phyloP scores from a whole-genome alignment of 1,284 basidiomycete species.

The Malassezia arunalokei region DNA sequence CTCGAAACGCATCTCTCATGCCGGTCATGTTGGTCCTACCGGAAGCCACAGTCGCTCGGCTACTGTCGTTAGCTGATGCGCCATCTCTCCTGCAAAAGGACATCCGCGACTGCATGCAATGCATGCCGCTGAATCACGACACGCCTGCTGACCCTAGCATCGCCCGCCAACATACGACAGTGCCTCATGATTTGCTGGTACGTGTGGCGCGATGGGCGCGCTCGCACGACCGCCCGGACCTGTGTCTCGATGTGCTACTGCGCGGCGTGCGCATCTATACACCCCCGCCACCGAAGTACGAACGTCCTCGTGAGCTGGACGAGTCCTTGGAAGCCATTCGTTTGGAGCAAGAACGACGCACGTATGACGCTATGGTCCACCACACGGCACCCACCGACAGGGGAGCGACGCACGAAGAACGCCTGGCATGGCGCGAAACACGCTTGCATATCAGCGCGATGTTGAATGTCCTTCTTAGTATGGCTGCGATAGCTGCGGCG shows the following conservation, averaged over 20 bases:
- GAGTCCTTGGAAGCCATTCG: conserved; percentile 14
- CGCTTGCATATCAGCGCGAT: conserved; percentile 17
- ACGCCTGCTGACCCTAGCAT: not conserved
- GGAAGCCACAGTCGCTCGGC: not conserved
- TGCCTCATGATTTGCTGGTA: conserved; percentile 2
- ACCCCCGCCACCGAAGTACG: not conserved
- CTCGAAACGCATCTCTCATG: too few relatives aligned
- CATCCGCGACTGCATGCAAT: not conserved
- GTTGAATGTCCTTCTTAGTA: conserved; percentile 16
- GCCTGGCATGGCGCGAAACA: conserved; percentile 15
- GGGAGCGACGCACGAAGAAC: conserved; percentile 9
- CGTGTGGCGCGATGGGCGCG: conserved; percentile 6
- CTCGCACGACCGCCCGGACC: not conserved
- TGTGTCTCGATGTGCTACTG: not conserved
- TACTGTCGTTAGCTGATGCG: not conserved
- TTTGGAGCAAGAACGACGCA: conserved; percentile 12
- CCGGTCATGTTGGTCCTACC: conserved; percentile 2
- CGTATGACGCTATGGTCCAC: conserved; percentile 12
- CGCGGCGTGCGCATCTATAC: conserved; percentile 1
- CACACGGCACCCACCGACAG: not conserved
- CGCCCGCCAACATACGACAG: not conserved
- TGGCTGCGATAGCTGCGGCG: conserved; percentile 19
- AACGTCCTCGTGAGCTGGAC: conserved; percentile 16
- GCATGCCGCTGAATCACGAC: not conserved
- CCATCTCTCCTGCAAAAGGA: not conserved